These are phyloP conservation scores for Calycina herbarum DNA, from an alignment of 2,329 filamentous ascomycete species.

Conservation along the genomic window DNA sequence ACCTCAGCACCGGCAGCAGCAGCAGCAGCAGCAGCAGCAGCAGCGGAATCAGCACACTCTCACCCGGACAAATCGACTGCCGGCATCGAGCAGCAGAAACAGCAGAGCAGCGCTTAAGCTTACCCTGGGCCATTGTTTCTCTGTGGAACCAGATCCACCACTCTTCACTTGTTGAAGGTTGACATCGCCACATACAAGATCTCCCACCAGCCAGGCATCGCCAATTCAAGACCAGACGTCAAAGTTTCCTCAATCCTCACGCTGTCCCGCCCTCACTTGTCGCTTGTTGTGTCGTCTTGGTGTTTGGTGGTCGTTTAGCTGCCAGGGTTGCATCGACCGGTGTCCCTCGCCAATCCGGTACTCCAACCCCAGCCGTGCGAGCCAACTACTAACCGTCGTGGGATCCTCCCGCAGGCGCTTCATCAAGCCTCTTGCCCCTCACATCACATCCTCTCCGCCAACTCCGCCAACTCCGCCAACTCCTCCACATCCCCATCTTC, in stretches of 20 bases:
- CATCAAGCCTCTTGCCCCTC: conserved; percentile 5
- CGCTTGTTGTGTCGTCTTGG: neutral
- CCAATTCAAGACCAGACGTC: neutral
- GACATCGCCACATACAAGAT: neutral
- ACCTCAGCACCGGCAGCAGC: neutral
- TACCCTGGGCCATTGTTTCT: neutral
- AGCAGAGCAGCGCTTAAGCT: conserved; percentile 6
- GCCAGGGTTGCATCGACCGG: conserved; percentile 10
- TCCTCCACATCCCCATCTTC: neutral
- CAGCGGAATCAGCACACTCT: conserved; percentile 1
- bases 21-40: neutral
- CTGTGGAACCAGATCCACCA: neutral
- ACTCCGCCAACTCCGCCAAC: neutral
- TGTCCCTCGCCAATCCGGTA: conserved; percentile 11
- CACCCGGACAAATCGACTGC: conserved; percentile 5
- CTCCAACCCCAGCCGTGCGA: conserved; percentile 13
- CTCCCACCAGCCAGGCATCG: neutral
- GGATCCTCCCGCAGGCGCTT: conserved; percentile 8
- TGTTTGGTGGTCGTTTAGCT: neutral
- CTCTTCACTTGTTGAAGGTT: conserved; percentile 3
- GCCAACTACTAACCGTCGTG: neutral
- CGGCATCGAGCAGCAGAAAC: conserved; percentile 1
- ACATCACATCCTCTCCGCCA: neutral
- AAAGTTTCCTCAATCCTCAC: too few species aligned
- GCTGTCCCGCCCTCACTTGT: neutral